These are phyloP conservation scores for Posidonia oceanica DNA, from an alignment of 116 monocot species.

Conservation along the genomic window DNA sequence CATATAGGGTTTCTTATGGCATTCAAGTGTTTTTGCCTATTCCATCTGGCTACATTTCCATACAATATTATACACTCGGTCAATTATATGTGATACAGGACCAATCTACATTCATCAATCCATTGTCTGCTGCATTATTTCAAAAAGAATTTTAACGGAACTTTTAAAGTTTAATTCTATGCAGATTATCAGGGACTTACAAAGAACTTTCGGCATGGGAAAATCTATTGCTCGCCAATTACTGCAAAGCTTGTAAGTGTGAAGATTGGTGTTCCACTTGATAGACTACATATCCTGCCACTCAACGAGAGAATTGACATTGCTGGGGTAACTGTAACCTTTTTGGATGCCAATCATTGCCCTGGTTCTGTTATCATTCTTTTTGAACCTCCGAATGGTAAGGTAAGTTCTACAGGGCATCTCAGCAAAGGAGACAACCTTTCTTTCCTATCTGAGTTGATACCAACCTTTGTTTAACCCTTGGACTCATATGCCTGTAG, in stretches of 20 bases:
- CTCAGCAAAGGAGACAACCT: constrained; percentile 11
- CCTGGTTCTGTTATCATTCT: constrained; percentile 91
- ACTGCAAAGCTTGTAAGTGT: constrained; percentile 77
- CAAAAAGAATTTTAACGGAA: too few species aligned
- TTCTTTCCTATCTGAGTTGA: not conserved
- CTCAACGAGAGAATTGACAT: constrained; percentile 63
- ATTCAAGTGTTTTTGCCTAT: too few species aligned
- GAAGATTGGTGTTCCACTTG: constrained; percentile 85
- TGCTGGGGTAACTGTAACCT: constrained; percentile 60
- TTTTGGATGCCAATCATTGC: constrained; percentile 96
- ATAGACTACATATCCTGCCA: constrained; percentile 63
- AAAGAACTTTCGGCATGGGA: constrained; percentile 79
- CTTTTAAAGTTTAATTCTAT: not conserved
- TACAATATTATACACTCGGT: too few species aligned
- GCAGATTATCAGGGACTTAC: constrained; percentile 98
- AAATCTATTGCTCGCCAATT: constrained; percentile 85
- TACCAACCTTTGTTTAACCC: not conserved
- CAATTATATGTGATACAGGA: too few species aligned
- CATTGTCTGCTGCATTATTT: too few species aligned
- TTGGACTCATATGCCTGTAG: not conserved
- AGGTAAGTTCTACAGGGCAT: constrained; percentile 28
- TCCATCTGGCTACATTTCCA: too few species aligned
- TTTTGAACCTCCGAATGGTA: constrained; percentile 83
- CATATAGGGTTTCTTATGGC: too few species aligned
- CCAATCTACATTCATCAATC: too few species aligned